A percentile compares a stretch with the other conserved stretches of the same genome.
Conservation (phyloP, 768 basidiomycete genomes). For the Suillus bovinus region DNA sequence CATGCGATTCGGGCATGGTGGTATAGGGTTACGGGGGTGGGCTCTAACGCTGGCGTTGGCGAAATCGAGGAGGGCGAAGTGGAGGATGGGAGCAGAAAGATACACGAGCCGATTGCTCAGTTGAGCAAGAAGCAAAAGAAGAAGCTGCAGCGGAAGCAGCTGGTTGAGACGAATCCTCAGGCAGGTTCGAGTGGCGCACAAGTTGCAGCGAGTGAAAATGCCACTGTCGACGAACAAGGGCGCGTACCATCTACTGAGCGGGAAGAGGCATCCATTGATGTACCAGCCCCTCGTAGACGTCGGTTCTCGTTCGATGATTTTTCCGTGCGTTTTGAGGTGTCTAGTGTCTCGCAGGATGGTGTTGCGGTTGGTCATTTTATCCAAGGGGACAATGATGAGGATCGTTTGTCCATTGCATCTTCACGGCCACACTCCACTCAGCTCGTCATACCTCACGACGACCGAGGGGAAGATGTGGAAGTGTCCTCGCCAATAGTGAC, state of each 20-base stretch:
- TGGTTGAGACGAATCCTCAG: neutral
- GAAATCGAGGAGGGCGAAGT: conserved; percentile 20
- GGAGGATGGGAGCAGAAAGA: conserved; percentile 8
- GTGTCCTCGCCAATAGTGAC: conserved; percentile 11
- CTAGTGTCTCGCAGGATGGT: neutral
- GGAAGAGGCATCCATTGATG: neutral
- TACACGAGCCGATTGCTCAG: neutral
- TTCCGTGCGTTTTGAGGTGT: conserved; percentile 1
- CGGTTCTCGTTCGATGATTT: neutral
- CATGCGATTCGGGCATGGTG: conserved; percentile 18
- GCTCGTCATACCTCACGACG: neutral
- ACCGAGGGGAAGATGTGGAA: conserved; percentile 11
- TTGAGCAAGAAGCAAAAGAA: conserved; percentile 11
- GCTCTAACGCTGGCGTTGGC: conserved; percentile 6
- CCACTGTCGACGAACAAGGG: neutral
- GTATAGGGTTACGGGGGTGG: conserved; percentile 14
- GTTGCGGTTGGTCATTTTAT: neutral
- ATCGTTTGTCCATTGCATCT: conserved; percentile 11
- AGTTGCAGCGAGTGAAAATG: neutral
- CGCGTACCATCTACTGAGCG: neutral
- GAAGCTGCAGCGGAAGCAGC: conserved; percentile 2
- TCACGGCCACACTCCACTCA: conserved; percentile 9
- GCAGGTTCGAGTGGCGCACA: neutral
- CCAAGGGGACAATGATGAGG: conserved; percentile 1
- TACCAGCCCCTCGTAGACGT: neutral